phyloP scores from a whole-genome alignment of 75 land plant species.

The Sequoia sempervirens region DNA sequence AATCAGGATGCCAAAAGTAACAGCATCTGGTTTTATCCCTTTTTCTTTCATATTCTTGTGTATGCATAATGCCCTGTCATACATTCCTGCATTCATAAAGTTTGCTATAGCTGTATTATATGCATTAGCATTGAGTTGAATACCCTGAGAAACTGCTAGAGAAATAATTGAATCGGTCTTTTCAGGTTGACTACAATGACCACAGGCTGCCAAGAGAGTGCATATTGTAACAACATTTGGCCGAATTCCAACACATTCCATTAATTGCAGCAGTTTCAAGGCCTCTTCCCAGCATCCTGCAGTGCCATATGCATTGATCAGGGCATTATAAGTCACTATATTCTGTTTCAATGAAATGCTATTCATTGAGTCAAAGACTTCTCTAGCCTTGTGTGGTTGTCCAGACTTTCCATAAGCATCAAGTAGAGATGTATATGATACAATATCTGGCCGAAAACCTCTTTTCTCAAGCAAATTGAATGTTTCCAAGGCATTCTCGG shows the following conservation, averaged over 20 bases:
- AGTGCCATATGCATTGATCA: conserved; percentile 88
- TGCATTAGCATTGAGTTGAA: conserved; percentile 60
- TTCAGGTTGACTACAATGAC: conserved; percentile 57
- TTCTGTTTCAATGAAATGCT: conserved; percentile 57
- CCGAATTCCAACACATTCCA: conserved; percentile 59
- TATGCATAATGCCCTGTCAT: conserved; percentile 56
- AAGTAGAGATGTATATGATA: conserved; percentile 84
- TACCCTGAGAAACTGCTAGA: conserved; percentile 51
- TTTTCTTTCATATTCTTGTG: conserved; percentile 55
- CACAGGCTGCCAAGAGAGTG: conserved; percentile 80
- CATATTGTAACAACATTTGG: conserved; percentile 84
- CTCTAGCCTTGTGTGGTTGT: conserved; percentile 71
- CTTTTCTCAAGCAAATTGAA: conserved; percentile 44
- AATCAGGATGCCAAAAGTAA: conserved; percentile 69
- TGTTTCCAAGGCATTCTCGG: conserved; percentile 50
- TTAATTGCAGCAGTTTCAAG: conserved; percentile 57
- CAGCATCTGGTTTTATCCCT: conserved; percentile 50
- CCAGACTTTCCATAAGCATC: conserved; percentile 83
- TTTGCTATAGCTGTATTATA: conserved; percentile 82
- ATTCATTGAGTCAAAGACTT: conserved; percentile 68
- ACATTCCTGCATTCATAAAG: conserved; percentile 70
- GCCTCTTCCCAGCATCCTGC: conserved; percentile 66
- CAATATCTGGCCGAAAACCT: conserved; percentile 74
- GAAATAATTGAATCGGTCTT: conserved; percentile 55
- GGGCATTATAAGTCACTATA: conserved; percentile 71